phyloP scores from a whole-genome alignment of 2,329 filamentous ascomycete genomes.

The Colletotrichum australisinense region DNA sequence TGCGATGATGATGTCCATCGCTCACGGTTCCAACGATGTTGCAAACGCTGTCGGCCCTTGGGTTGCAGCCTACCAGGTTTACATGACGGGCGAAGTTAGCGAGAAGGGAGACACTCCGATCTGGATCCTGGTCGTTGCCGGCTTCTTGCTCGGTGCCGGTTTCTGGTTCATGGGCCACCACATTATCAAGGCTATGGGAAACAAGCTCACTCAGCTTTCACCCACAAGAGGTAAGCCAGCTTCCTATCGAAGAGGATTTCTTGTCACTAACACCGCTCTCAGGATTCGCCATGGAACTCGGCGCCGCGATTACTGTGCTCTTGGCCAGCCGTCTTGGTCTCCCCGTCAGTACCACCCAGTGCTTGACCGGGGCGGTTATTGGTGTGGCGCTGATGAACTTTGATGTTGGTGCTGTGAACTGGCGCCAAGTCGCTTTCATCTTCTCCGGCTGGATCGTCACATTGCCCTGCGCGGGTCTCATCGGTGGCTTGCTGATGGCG shows the following conservation, averaged over 20 bases:
- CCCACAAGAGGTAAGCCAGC: constrained; percentile 44
- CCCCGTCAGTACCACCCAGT: constrained; percentile 43
- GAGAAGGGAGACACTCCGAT: constrained; percentile 47
- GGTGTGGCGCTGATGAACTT: constrained; percentile 42
- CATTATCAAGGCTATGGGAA: constrained; percentile 52
- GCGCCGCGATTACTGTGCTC: constrained; percentile 49
- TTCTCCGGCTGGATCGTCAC: constrained; percentile 43
- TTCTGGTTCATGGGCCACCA: constrained; percentile 55
- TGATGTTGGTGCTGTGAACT: constrained; percentile 40
- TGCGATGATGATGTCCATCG: constrained; percentile 54
- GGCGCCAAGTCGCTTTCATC: constrained; percentile 41
- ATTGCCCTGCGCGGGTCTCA: constrained; percentile 39
- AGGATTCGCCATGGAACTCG: constrained; percentile 48
- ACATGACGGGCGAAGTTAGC: constrained; percentile 43
- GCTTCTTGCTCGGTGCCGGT: constrained; percentile 50
- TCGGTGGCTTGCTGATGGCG: constrained; percentile 39
- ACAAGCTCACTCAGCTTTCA: constrained; percentile 52
- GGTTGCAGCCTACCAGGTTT: constrained; percentile 50
- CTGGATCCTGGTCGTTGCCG: constrained; percentile 51
- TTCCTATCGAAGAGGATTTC: neutral
- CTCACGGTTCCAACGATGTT: constrained; percentile 57
- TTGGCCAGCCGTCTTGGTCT: constrained; percentile 39
- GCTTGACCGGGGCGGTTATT: constrained; percentile 40
- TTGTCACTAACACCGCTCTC: neutral
- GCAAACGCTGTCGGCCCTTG: constrained; percentile 55